A percentile compares a stretch with the other conserved stretches of the same genome.
phyloP scores from a whole-genome alignment of 352 stramenopile genomes.

The Peronosclerospora sorghi region DNA sequence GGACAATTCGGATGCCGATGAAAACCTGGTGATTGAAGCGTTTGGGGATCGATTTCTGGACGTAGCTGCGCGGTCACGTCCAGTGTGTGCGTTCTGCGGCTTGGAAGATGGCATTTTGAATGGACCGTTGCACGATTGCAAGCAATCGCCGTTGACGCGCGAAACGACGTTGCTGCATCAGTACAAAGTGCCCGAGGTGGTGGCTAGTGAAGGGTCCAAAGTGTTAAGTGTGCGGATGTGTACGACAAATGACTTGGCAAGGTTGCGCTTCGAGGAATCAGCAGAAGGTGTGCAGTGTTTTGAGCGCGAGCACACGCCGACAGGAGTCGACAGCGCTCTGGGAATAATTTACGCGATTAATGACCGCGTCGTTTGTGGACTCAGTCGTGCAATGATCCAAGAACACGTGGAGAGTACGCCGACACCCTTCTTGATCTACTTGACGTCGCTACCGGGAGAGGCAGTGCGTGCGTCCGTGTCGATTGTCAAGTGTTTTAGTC shows the following conservation, averaged over 20 bases:
- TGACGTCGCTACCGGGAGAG: constrained; percentile 33
- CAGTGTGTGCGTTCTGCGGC: constrained; percentile 39
- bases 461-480: constrained; percentile 49
- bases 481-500: constrained; percentile 39
- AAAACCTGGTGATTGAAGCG: constrained; percentile 40
- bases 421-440: constrained; percentile 30
- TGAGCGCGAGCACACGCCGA: constrained; percentile 10
- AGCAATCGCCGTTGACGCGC: constrained; percentile 38
- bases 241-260: constrained; percentile 16
- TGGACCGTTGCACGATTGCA: constrained; percentile 32
- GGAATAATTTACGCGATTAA: constrained; percentile 43
- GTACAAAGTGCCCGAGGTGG: constrained; percentile 39
- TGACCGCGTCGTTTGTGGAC: constrained; percentile 36
- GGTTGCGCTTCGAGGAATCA: constrained; percentile 20
- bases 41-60: constrained; percentile 41
- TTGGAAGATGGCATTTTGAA: constrained; percentile 63
- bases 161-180: constrained; percentile 30
- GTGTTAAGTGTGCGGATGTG: constrained; percentile 18
- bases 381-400: constrained; percentile 25
- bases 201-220: constrained; percentile 15
- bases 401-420: constrained; percentile 25
- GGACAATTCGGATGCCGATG: constrained; percentile 27
- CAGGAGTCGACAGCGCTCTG: constrained; percentile 1
- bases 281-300: constrained; percentile 27
- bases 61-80: background rate